phyloP scores from a whole-genome alignment of 1,284 basidiomycete species.

The Ganoderma lucidum region DNA sequence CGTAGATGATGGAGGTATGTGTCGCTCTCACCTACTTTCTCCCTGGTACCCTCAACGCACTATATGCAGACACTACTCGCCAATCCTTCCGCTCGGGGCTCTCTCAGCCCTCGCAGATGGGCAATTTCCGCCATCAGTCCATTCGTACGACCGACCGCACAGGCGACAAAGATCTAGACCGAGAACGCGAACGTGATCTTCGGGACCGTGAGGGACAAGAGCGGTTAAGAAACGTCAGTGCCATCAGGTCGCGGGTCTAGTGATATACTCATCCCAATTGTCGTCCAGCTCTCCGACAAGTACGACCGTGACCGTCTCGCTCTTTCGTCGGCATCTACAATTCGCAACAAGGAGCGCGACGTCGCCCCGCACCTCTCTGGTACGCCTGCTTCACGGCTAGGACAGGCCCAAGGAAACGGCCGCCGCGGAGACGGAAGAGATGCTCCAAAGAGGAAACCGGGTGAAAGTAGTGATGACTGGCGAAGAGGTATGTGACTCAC shows the following conservation, averaged over 20 bases:
- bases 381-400: slow-evolving; percentile 50
- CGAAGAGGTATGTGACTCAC: slow-evolving; percentile 64
- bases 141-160: slow-evolving; percentile 73
- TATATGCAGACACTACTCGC: slow-evolving; percentile 60
- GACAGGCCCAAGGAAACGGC: slow-evolving; percentile 50
- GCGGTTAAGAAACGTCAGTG: slow-evolving; percentile 72
- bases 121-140: slow-evolving; percentile 87
- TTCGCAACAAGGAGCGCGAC: slow-evolving; percentile 75
- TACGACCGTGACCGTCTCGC: slow-evolving; percentile 83
- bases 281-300: slow-evolving; percentile 77
- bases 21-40: background rate
- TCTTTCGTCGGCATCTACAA: slow-evolving; percentile 51
- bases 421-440: slow-evolving; percentile 68
- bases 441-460: slow-evolving; percentile 68
- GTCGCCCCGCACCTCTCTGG: slow-evolving; percentile 65
- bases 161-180: slow-evolving; percentile 64
- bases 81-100: slow-evolving; percentile 75
- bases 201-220: slow-evolving; percentile 81
- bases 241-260: slow-evolving; percentile 19
- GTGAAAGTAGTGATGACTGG: slow-evolving; percentile 82
- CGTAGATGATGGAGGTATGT: slow-evolving; percentile 72
- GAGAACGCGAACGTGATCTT: slow-evolving; percentile 70
- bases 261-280: slow-evolving; percentile 22
- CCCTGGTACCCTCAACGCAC: slow-evolving; percentile 13
- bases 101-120: slow-evolving; percentile 87